Evolutionary conservation across 2,329 filamentous ascomycete genomes (phyloP).

Genomic region (Ophiocordyceps unilateralis): DNA sequence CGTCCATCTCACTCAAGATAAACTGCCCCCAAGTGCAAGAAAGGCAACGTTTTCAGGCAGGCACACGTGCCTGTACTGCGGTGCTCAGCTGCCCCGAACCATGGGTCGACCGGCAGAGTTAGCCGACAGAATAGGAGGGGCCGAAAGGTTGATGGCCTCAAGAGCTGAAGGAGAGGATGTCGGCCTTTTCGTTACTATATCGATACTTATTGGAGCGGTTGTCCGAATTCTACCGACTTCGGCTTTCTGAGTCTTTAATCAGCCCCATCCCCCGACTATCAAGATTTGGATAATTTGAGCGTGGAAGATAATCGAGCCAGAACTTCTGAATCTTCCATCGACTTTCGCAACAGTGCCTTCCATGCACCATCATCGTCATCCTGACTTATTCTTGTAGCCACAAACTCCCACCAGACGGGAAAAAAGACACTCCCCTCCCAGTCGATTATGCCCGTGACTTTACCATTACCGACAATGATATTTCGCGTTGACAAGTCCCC

Average conservation of each 20-base stretch:
- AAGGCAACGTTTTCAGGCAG: not conserved
- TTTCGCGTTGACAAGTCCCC: slow-evolving; percentile 18
- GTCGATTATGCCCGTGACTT: slow-evolving; percentile 20
- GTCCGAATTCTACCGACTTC: not conserved
- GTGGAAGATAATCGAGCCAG: slow-evolving; percentile 1
- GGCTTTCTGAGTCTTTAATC: not conserved
- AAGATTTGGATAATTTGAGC: slow-evolving; percentile 1
- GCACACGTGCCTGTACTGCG: slow-evolving; percentile 1
- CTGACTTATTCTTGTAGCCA: slow-evolving; percentile 11
- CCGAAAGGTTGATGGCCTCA: not conserved
- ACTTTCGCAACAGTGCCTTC: slow-evolving; percentile 4
- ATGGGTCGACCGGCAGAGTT: slow-evolving; percentile 1
- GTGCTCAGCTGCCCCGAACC: not conserved
- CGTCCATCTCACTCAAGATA: not conserved
- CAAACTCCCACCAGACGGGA: slow-evolving; percentile 22
- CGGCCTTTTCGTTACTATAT: not conserved
- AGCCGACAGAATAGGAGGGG: not conserved
- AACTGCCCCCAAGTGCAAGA: slow-evolving; percentile 2
- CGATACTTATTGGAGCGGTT: no score
- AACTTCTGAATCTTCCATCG: slow-evolving; percentile 1
- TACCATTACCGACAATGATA: slow-evolving; percentile 19
- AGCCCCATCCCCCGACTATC: not conserved
- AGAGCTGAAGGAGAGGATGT: not conserved
- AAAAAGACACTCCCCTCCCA: slow-evolving; percentile 20
- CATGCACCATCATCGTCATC: slow-evolving; percentile 7